phyloP scores from a whole-genome alignment of 768 basidiomycete species.

The Cystofilobasidium bisporidii region DNA sequence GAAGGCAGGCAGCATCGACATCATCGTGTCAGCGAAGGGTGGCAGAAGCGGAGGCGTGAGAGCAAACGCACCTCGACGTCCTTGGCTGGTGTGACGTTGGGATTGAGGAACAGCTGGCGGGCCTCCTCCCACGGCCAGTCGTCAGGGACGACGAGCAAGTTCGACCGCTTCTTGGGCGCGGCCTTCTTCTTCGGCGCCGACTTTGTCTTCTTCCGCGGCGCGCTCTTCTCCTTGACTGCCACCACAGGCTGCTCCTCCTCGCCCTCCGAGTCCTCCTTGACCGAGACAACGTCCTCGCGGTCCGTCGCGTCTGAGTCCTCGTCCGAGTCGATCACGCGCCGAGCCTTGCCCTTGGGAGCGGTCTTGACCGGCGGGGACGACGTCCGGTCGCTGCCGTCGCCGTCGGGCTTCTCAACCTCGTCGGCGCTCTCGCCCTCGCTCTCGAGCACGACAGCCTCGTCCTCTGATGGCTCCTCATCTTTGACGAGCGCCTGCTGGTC shows the following conservation, averaged over 20 bases:
- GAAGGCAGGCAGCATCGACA: no score
- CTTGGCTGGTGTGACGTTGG: slow-evolving; percentile 77
- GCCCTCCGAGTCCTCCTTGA: background rate
- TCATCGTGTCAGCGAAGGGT: no score
- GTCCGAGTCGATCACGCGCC: slow-evolving; percentile 13
- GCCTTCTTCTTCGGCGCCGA: background rate
- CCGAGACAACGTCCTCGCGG: slow-evolving; percentile 4
- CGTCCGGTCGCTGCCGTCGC: background rate
- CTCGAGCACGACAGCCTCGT: slow-evolving; percentile 8
- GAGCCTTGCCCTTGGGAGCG: background rate
- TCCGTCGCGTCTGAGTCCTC: slow-evolving; percentile 6
- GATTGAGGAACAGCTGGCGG: slow-evolving; percentile 76
- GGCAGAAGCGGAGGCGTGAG: background rate
- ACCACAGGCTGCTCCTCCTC: background rate
- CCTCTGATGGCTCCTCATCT: slow-evolving; percentile 15
- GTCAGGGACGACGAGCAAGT: slow-evolving; percentile 63
- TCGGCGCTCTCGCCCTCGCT: background rate
- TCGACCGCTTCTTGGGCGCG: slow-evolving; percentile 31
- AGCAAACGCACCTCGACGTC: slow-evolving; percentile 61
- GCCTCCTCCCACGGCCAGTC: slow-evolving; percentile 98
- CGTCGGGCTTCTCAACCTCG: background rate
- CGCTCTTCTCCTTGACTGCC: slow-evolving; percentile 3
- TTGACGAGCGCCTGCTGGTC: slow-evolving; percentile 27
- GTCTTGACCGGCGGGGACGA: background rate
- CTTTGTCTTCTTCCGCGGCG: no score